Evolutionary conservation across 306 rosid genomes (phyloP), one percentile per base, ranked within the genome.

Genomic region (Sicyos baderoa): DNA sequence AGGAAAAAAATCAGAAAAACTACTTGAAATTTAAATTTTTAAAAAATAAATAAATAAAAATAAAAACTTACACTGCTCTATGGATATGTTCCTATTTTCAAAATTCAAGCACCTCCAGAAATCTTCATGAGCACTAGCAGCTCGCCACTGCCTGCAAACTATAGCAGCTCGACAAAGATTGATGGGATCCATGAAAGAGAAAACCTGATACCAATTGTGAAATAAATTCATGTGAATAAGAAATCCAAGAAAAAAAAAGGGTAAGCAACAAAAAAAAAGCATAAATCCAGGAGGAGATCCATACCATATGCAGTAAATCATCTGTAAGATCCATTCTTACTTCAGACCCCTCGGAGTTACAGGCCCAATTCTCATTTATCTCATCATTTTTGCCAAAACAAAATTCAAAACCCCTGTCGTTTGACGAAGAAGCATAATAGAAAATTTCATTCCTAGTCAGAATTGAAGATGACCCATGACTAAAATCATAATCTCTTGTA

Each of bases 321-420:
- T 94, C 97, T 1, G 99, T 94, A 59, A 94, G 95, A 82, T 94
- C 99, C 97, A 94, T 90, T 75, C 95, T 87, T 81, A 84, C 79
- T 75, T 81, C 97, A 6, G 78, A 75, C 73, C 87, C 95, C 55
- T 94, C 96, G 48, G 62, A 21, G 29, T 80, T 84, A 22, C 80
- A 75, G 69, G 73, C 40, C 71, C 76, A 89, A 71, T 62, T 42
- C 13, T 75, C 83, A 65, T 81, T 77, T 25, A 79, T 83, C 56
- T 74, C 96, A 61, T 76, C 72, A 42, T 85, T 96, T 67, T 77
- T 79, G 76, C 61, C 86, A 72, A 70, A 55, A 44, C 74, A 35
- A 50, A 82, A 76, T 9, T 81, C 87, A 68, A 78, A 71, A 27
- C 71, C 70, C 68, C 52, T 73, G 72, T 82, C 87, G 60, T 66